These are phyloP conservation scores for Entomortierella chlamydospora DNA, from an alignment of 192 early-diverging fungal genomes.

Conservation along the genomic window DNA sequence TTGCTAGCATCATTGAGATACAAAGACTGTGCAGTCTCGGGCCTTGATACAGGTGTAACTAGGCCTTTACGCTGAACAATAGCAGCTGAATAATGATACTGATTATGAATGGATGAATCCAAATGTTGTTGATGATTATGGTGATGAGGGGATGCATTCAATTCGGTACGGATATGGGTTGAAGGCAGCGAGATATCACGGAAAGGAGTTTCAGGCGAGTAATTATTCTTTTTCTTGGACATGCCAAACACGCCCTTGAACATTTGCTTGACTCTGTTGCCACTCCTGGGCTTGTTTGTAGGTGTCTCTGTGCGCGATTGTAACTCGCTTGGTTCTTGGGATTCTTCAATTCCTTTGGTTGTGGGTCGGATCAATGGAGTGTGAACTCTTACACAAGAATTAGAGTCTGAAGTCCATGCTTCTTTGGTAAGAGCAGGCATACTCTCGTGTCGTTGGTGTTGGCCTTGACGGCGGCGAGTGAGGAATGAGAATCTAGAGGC, in stretches of 20 bases:
- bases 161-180: constrained; percentile 8
- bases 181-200: constrained; percentile 41
- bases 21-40: constrained; percentile 23
- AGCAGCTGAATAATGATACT: neutral
- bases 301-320: neutral
- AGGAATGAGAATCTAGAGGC: constrained; percentile 49
- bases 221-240: constrained; percentile 19
- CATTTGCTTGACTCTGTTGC: constrained; percentile 27
- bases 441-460: constrained; percentile 44
- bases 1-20: constrained; percentile 3
- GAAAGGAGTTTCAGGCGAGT: constrained; percentile 20
- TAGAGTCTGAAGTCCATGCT: neutral
- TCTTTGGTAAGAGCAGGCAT: constrained; percentile 17
- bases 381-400: neutral
- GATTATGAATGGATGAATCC: neutral
- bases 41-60: constrained; percentile 31
- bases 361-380: neutral
- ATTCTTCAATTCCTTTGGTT: neutral
- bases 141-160: neutral
- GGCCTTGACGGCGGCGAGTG: constrained; percentile 34
- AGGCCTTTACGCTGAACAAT: constrained; percentile 18
- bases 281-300: constrained; percentile 2
- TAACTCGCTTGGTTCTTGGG: neutral
- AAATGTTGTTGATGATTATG: constrained; percentile 16
- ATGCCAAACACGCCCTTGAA: constrained; percentile 39